Evolutionary conservation across 73 alveolate species (phyloP).

Genomic region (Stentor coeruleus): DNA sequence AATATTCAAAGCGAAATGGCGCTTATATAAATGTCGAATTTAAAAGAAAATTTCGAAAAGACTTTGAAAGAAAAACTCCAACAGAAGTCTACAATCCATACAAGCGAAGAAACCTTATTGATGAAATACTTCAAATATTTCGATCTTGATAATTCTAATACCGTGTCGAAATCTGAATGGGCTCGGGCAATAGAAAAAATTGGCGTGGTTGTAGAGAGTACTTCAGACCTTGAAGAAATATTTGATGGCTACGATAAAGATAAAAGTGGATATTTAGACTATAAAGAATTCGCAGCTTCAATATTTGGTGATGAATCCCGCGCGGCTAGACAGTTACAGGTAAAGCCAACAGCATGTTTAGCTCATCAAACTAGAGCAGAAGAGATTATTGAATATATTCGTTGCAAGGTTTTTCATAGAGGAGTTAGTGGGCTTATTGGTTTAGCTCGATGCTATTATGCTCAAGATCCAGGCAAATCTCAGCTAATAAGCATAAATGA

Average conservation of each 20-base stretch:
- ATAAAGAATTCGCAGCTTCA: constrained; percentile 55
- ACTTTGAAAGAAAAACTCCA: constrained; percentile 74
- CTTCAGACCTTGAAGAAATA: constrained; percentile 33
- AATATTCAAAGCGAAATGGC: too few relatives aligned
- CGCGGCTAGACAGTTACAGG: neutral
- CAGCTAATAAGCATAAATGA: constrained; percentile 59
- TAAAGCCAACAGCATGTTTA: neutral
- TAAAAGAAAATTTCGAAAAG: constrained; percentile 56
- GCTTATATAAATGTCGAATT: constrained; percentile 1
- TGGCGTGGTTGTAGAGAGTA: constrained; percentile 45
- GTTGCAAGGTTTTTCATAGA: constrained; percentile 38
- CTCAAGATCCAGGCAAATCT: constrained; percentile 51
- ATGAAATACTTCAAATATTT: constrained; percentile 84
- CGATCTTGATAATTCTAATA: constrained; percentile 77
- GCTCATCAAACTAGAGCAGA: constrained; percentile 29
- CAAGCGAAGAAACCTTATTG: constrained; percentile 79
- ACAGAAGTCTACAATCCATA: constrained; percentile 59
- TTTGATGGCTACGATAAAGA: constrained; percentile 47
- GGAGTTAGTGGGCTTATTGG: constrained; percentile 60
- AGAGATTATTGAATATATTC: constrained; percentile 39
- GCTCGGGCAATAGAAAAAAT: constrained; percentile 79
- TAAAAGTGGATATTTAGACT: constrained; percentile 57
- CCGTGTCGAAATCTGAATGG: constrained; percentile 65
- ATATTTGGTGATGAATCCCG: constrained; percentile 49
- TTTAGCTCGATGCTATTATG: constrained; percentile 39